Evolutionary conservation across 148 eudicot genomes (phyloP), one percentile per base, ranked within the genome.

Genomic region (Arbutus unedo): DNA sequence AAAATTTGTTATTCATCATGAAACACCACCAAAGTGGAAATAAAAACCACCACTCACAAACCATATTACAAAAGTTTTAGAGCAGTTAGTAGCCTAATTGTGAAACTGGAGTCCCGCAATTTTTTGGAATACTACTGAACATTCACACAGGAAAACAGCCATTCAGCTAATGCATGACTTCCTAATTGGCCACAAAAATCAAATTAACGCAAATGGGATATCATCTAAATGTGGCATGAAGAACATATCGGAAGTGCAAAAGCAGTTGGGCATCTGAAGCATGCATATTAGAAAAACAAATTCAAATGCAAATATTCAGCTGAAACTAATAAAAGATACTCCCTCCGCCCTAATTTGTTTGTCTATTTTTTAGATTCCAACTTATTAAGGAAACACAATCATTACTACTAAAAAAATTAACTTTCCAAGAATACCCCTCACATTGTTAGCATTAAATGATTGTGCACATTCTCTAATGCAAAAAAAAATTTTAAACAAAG

Each of bases 131-230:
- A 88, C 86, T 84, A 15, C 78, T 55, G 59, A 66, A 43, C 71
- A 66, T 10, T 25, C 71, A 25, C 71, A 66, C 21, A 66, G 43
- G 71, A 74, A 14, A 81, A 84, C 86, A 87, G 85, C 74, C 82
- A 85, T 72, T 74, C 9, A 79, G 81, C 84, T 82, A 79, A 83
- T 70, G 84, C 81, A 82, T 88, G 90, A 87, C 78, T 81, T 89
- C 90, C 92, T 88, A 90, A 91, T 88, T 90, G 50, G 87, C 80
- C 92, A 84, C 92, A 89, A 82, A 5, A 83, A 45, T n/a, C 44
- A 74, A 79, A 48, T 10, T 21, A 70, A 44, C 43, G 9, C 38
- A 59, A n/a, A 45, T 7, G 3, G 48, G 19, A 56, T 66, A 78
- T 19, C 16, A 51, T 45, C 6, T 41, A 53, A n/a, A 64, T 2